phyloP scores from a whole-genome alignment of 352 stramenopile species.

The Phytopythium oedochilum region DNA sequence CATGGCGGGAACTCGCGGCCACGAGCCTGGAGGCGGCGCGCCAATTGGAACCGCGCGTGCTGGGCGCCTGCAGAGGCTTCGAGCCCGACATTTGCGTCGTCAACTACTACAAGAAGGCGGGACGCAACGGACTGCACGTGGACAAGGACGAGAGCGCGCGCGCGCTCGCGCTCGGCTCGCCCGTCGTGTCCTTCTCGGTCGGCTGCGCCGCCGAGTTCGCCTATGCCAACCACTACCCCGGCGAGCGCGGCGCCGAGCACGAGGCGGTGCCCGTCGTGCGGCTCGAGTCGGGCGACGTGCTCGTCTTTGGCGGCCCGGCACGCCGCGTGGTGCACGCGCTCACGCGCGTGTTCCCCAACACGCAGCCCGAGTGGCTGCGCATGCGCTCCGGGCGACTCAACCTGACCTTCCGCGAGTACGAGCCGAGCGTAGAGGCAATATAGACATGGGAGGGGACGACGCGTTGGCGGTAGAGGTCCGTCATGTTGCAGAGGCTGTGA shows the following conservation, averaged over 20 bases:
- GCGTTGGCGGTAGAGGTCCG: too few species aligned
- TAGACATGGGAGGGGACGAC: background rate
- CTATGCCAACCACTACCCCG: conserved; percentile 61
- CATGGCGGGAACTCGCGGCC: conserved; percentile 29
- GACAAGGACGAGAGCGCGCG: conserved; percentile 66
- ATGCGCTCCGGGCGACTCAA: conserved; percentile 65
- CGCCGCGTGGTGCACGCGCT: conserved; percentile 60
- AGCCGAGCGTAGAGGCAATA: conserved; percentile 12
- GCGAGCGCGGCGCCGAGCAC: conserved; percentile 8
- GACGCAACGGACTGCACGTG: conserved; percentile 67
- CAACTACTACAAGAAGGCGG: conserved; percentile 76
- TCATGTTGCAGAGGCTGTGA: too few species aligned
- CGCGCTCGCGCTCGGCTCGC: conserved; percentile 56
- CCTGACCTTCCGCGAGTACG: conserved; percentile 67
- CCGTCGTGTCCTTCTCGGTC: conserved; percentile 70
- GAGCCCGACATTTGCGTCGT: conserved; percentile 62
- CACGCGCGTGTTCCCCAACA: conserved; percentile 54
- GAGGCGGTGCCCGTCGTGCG: conserved; percentile 57
- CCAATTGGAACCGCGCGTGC: conserved; percentile 29
- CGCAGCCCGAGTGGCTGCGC: conserved; percentile 43
- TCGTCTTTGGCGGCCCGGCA: conserved; percentile 66
- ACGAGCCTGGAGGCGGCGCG: conserved; percentile 33
- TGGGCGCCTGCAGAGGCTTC: conserved; percentile 43
- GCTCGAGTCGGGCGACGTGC: conserved; percentile 57
- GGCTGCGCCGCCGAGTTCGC: conserved; percentile 61